Evolutionary conservation across 2,329 filamentous ascomycete species (phyloP), one percentile per base, ranked within the genome.

Genomic region (Colletotrichum higginsianum): DNA sequence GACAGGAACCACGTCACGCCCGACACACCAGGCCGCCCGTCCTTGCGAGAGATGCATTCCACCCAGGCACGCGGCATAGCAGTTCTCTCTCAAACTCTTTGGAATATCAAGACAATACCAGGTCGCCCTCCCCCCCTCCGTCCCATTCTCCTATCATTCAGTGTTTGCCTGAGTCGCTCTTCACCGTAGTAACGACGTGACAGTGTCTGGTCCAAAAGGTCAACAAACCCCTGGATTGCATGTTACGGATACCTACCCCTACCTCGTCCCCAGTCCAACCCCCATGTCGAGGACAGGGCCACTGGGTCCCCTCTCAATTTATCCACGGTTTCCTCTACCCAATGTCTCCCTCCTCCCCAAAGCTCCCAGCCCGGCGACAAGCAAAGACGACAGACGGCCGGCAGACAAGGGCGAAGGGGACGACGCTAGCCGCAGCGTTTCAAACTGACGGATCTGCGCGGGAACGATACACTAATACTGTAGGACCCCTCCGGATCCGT

Each of bases 201-300:
- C 68, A 72, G 56, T 72, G 65, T 72, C 66, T 72, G 58, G 58
- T 60, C 65, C 64, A 63, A 44, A 61, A 64, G 44, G 55, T 64
- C 68, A 71, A 71, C 68, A 71, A 67, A 58, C 42, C 64, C 64
- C 64, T 44, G 57, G 56, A 53, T 23, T 52, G 58, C 38, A 60
- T 23, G 30, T 61, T 63, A 26, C 50, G 58, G 60, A 46, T 62
- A 63, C 61, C 63, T 66, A 71, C 63, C 67, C 58, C 67, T 71
- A 73, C 71, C 67, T 61, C 47, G 23, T 16, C 66, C 42, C 56
- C 56, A 44, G 38, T 21, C 21, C 15, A 30, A 2, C 35, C 56
- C 65, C 68, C 69, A 64, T 68, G 65, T 55, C 26, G 12, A 56
- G 23, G 52, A 55, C 64, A 42, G 52, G 46, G 65, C 65, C 58